phyloP scores from a whole-genome alignment of 148 eudicot genomes.

The Cornus florida region DNA sequence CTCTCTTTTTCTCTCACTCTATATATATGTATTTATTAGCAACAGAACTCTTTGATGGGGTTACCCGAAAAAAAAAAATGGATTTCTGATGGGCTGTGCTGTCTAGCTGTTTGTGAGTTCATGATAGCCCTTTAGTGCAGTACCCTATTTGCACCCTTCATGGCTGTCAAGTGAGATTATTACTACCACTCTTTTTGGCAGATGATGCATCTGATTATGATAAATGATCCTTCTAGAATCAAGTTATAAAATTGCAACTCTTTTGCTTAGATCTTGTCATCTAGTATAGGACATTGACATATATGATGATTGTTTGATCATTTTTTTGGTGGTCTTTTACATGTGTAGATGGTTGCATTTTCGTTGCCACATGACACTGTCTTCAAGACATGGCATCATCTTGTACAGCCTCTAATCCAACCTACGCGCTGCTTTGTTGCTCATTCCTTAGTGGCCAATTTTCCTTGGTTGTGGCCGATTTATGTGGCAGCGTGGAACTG shows the following conservation, averaged over 20 bases:
- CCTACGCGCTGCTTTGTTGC: not conserved
- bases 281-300: not conserved
- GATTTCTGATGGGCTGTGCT: not conserved
- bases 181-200: not conserved
- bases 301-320: constrained; percentile 9
- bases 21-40: no score
- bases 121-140: not conserved
- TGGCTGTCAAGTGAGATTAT: not conserved
- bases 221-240: not conserved
- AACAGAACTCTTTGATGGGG: no score
- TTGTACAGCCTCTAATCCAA: not conserved
- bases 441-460: not conserved
- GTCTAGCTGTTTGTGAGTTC: constrained; percentile 6
- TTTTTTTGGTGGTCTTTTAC: constrained; percentile 15
- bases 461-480: not conserved
- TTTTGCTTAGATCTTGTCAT: not conserved
- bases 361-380: constrained; percentile 13
- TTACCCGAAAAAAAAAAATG: no score
- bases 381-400: constrained; percentile 6
- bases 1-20: not conserved
- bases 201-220: not conserved
- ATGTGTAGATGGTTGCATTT: constrained; percentile 19
- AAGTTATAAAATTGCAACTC: not conserved
- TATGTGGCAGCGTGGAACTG: not conserved
- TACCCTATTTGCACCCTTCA: not conserved